These are phyloP conservation scores for Camelina hispida DNA, from an alignment of 345 rosid species.

Conservation along the genomic window DNA sequence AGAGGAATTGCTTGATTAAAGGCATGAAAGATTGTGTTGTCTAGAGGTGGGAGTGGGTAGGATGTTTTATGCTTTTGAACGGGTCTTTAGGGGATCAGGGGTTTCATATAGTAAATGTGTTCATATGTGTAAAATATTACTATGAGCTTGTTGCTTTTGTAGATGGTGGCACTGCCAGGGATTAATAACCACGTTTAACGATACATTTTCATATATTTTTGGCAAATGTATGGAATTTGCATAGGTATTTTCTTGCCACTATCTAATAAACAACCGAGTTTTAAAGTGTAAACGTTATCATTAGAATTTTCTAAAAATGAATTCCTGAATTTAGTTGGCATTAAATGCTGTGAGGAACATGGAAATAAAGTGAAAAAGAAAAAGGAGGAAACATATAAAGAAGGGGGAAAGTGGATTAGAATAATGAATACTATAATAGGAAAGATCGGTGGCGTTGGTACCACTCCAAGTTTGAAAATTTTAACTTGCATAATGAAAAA, in stretches of 20 bases:
- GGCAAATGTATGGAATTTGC: neutral
- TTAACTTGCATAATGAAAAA: slow-evolving; percentile 7
- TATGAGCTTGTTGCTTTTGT: neutral
- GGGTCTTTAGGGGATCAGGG: slow-evolving; percentile 30
- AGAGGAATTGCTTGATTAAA: slow-evolving; percentile 34
- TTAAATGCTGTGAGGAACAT: slow-evolving; percentile 26
- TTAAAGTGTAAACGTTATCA: slow-evolving; percentile 5
- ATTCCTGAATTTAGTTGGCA: neutral
- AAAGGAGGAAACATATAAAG: slow-evolving; percentile 24
- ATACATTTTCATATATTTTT: too few species aligned
- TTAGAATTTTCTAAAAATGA: neutral
- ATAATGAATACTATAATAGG: slow-evolving; percentile 39
- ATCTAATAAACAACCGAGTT: neutral
- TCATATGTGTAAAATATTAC: slow-evolving; percentile 16
- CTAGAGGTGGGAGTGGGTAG: slow-evolving; percentile 45
- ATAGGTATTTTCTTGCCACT: neutral
- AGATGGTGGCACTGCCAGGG: neutral
- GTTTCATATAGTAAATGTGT: slow-evolving; percentile 17
- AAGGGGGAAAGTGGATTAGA: slow-evolving; percentile 8
- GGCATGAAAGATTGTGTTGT: slow-evolving; percentile 45
- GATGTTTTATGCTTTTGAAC: slow-evolving; percentile 42
- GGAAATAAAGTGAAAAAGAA: slow-evolving; percentile 4
- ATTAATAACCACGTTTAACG: neutral
- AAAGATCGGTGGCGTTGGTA: slow-evolving; percentile 32
- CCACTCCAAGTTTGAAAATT: slow-evolving; percentile 27